Percentiles rank a stretch among this genome's conserved stretches.
Evolutionary conservation across 495 filamentous ascomycete genomes (phyloP).

Genomic region (Physcia stellaris): DNA sequence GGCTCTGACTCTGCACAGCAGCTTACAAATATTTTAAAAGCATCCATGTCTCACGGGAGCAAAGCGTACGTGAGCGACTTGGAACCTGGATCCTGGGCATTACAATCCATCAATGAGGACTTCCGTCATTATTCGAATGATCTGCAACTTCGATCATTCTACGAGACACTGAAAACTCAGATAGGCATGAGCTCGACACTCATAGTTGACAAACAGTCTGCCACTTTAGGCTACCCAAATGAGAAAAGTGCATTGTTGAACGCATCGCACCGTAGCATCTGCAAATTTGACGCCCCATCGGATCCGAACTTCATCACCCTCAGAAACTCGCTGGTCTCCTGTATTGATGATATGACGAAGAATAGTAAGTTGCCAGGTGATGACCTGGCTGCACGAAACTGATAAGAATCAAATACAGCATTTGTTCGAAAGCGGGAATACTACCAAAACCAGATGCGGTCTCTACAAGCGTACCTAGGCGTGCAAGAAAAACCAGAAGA

Average conservation of each 20-base stretch:
- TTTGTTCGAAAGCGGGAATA: too few relatives aligned
- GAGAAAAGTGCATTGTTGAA: constrained; percentile 24
- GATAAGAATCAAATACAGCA: too few relatives aligned
- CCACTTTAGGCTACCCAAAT: constrained; percentile 27
- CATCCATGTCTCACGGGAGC: constrained; percentile 3
- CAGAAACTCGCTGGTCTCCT: constrained; percentile 21
- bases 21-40: constrained; percentile 15
- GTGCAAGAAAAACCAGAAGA: constrained; percentile 17
- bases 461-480: constrained; percentile 14
- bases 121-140: constrained; percentile 13
- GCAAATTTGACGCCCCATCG: constrained; percentile 26
- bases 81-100: constrained; percentile 8
- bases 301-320: constrained; percentile 28
- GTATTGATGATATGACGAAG: constrained; percentile 3
- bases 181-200: constrained; percentile 11
- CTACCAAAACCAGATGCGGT: constrained; percentile 6
- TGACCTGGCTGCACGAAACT: too few relatives aligned
- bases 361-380: not conserved
- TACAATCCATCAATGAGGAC: constrained; percentile 21
- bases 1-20: constrained; percentile 31
- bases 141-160: constrained; percentile 22
- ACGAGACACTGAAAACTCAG: constrained; percentile 21
- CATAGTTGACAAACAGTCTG: constrained; percentile 29
- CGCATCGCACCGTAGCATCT: constrained; percentile 32
- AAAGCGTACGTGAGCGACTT: constrained; percentile 7